Evolutionary conservation across 345 rosid species (phyloP), one percentile per base, ranked within the genome.

Genomic region (Boechera stricta): DNA sequence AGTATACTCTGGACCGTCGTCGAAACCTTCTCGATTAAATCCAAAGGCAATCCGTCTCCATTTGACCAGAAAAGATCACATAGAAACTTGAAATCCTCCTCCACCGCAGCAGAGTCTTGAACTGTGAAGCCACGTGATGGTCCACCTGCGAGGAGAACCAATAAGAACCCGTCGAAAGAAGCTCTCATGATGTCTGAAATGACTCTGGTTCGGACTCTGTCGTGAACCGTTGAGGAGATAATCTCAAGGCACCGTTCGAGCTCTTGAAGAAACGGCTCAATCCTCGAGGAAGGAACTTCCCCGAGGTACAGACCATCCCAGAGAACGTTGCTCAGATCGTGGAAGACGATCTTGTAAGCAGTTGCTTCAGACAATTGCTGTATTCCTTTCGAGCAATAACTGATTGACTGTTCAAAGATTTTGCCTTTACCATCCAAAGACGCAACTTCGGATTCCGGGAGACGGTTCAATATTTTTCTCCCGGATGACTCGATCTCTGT

Each of bases 101-200:
- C 91, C 52, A 95, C 83, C 0, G 83, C 72, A 28, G 79, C 84
- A 10, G 88, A 89, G 71, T 95, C 97, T 79, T 82, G 92, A 55
- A 63, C 58, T 12, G 85, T 62, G 79, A 95, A 95, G 59, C 91
- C 80, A 35, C 98, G 96, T 5, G 86, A 81, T 31, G 99, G 96
- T 45, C 98, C 98, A 69, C 99, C 98, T 0, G 98, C 98, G 9
- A 95, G 96, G 83, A 95, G 82, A 75, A 92, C 96, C 32, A 95
- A 68, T 75, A 91, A 74, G 67, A 95, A 87, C 47, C 99, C 97
- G 18, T 92, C 99, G 21, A 89, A 92, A 65, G 99, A 95, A 78
- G 99, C 98, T 84, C 85, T 89, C 99, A 93, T 93, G 61, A 92
- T 70, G 77, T 91, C 96, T 12, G 98, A 82, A 70, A 95, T 84